These are phyloP conservation scores for Sporothrix pseudoabietina DNA, from an alignment of 2,329 filamentous ascomycete genomes.

Conservation along the genomic window DNA sequence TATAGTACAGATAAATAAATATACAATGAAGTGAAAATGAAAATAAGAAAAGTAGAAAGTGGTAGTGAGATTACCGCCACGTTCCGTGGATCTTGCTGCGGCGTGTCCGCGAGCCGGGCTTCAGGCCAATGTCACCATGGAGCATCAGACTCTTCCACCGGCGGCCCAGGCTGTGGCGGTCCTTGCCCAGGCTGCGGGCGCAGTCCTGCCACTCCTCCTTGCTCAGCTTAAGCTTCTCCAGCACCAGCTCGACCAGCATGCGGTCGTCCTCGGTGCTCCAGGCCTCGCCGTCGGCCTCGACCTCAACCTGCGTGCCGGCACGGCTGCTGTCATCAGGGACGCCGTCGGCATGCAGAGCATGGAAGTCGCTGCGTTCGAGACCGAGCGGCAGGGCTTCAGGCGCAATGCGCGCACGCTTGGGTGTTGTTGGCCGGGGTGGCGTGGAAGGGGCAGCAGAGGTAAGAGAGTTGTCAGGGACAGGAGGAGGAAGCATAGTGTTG, in stretches of 20 bases:
- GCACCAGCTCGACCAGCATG: slow-evolving; percentile 66
- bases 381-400: slow-evolving; percentile 63
- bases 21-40: neutral
- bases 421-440: slow-evolving; percentile 52
- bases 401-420: slow-evolving; percentile 62
- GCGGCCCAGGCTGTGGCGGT: slow-evolving; percentile 58
- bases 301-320: slow-evolving; percentile 46
- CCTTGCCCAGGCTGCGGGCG: slow-evolving; percentile 63
- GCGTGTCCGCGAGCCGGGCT: slow-evolving; percentile 46
- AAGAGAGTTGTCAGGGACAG: neutral
- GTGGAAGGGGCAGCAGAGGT: slow-evolving; percentile 27
- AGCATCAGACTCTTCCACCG: slow-evolving; percentile 66
- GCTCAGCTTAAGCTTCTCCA: slow-evolving; percentile 66
- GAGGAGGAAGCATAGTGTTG: neutral
- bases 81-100: slow-evolving; percentile 56
- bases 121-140: slow-evolving; percentile 62
- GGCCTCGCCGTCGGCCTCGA: slow-evolving; percentile 50
- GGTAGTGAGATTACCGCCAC: slow-evolving; percentile 51
- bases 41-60: neutral
- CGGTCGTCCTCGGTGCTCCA: slow-evolving; percentile 68
- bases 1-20: slow-evolving; percentile 24
- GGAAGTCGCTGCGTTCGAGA: slow-evolving; percentile 61
- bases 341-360: slow-evolving; percentile 48
- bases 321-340: slow-evolving; percentile 37
- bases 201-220: slow-evolving; percentile 70